Evolutionary conservation across 768 basidiomycete species (phyloP), one percentile per base, ranked within the genome.

Genomic region (Lentinula boryana): DNA sequence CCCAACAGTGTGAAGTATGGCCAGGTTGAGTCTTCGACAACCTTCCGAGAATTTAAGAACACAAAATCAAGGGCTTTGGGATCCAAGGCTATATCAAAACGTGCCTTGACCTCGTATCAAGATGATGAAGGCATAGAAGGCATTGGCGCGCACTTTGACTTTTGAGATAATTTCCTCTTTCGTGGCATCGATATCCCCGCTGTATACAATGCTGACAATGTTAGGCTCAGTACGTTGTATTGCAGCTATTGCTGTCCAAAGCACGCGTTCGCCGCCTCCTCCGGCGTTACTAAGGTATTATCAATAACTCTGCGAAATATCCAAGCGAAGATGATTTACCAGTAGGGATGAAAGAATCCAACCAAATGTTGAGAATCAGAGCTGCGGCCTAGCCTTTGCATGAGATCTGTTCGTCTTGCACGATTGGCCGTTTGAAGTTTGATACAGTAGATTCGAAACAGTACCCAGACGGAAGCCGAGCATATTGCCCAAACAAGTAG

Each of bases 181-280:
- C 2, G 86, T 82, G 1, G 85, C 85, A 61, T 91, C 89, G 13
- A 76, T 73, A 69, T 99, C 96, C 4, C 96, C 96, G 33, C 87
- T 93, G 71, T 98, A 99, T 33, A 99, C 85, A 27, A 95, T 81
- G 58, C 79, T 87, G 38, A 96, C 69, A 8, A 88, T 70, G 60
- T 89, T 76, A 3, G 80, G 81, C 61, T 89, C 81, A 16, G 80
- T 77, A 21, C 82, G 79, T 67, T 97, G 95, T 56, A 91, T 75
- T 62, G 85, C 81, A 0, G 87, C 81, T 35, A 98, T 81, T 1
- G 94, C 95, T 0, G 91, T 88, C 95, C 95, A 98, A 0, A 99
- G 75, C 1, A 99, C 97, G 1, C 95, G 85, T 72, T 98, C 96
- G 1, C 97, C 96, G 31, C 96, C 97, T 10, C 96, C 96, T 0